Base-by-base conservation (phyloP, 2,329 filamentous ascomycete genomes). In the Phyllosticta citriasiana region DNA sequence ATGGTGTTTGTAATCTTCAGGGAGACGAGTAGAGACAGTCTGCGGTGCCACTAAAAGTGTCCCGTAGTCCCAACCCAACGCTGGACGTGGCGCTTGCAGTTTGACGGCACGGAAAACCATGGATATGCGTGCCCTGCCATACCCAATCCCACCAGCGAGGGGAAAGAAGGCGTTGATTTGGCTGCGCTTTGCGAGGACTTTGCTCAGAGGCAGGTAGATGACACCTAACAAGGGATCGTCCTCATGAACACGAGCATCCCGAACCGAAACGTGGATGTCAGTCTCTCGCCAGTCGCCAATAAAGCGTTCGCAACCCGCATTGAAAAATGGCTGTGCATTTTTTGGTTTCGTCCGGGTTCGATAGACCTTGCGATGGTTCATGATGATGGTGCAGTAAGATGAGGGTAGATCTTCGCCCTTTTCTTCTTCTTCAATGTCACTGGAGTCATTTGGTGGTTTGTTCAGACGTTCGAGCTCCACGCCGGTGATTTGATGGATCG, bases 241-340 rank as follows among this genome's bases (percentile, higher is more conserved):
- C 69, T 91, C 88, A 57, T 87, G 82, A 24, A 88, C 78, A 4
- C 87, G 80, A 22, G 83, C 78, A 68, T 91, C 88, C 10, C 86
- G 81, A 1, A 89, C 86, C 1, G 81, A 79, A 30, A 91, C 75
- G 65, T 88, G 85, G 33, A 90, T 77, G 69, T 90, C 87, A 1
- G 85, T 81, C 12, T 80, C 83, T 16, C 77, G 78, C 81, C 87
- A 89, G 69, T 91, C 84, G 12, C 83, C 78, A 50, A 91, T 79
- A 64, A 89, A 89, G 4, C 86, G 81, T 70, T 91, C 88, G 1
- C 84, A 88, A 5, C 86, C 86, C 2, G 88, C 88, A 65, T 91
- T 91, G 78, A 88, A 91, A 72, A 90, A 91, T 0, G 88, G 88
- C 67, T 89, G 89, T 0, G 84, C 81, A 64, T 89, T 90, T 74